Percentiles rank a stretch among this genome's conserved stretches.
Evolutionary conservation across 768 basidiomycete species (phyloP).

Genomic region (Tricholoma matsutake): DNA sequence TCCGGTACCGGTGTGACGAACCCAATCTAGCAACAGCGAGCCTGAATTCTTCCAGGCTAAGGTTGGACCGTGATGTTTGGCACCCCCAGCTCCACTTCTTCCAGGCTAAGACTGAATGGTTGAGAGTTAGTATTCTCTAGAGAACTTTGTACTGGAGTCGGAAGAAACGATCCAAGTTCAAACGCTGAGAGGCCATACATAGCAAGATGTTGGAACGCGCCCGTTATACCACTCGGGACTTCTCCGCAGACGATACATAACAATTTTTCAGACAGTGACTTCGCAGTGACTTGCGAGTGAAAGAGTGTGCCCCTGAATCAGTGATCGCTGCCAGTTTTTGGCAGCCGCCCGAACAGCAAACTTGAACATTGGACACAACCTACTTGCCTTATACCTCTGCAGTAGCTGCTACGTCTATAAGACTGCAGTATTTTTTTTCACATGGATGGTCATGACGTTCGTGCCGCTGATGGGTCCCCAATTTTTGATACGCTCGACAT

Average conservation of each 20-base stretch:
- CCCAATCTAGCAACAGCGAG: neutral
- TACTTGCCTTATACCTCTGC: neutral
- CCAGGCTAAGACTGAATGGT: neutral
- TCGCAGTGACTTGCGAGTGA: too few species aligned
- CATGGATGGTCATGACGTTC: conserved; percentile 26
- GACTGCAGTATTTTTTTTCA: neutral
- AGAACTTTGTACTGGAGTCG: too few species aligned
- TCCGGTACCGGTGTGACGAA: neutral
- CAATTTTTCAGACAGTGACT: too few species aligned
- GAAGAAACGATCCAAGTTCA: too few species aligned
- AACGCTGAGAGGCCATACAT: too few species aligned
- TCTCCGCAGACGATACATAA: too few species aligned
- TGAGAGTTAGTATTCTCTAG: too few species aligned
- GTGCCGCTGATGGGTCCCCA: conserved; percentile 38
- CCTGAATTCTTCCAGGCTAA: neutral
- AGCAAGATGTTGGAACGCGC: too few species aligned
- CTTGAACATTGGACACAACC: neutral
- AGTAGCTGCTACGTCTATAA: neutral
- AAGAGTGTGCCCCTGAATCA: neutral
- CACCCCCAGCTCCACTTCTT: too few species aligned
- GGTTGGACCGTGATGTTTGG: too few species aligned
- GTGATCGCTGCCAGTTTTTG: neutral
- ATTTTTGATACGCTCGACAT: conserved; percentile 72
- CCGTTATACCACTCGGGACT: too few species aligned
- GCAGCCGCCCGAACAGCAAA: neutral